phyloP scores from a whole-genome alignment of 768 basidiomycete genomes.

The Leccinum aurantiacum region DNA sequence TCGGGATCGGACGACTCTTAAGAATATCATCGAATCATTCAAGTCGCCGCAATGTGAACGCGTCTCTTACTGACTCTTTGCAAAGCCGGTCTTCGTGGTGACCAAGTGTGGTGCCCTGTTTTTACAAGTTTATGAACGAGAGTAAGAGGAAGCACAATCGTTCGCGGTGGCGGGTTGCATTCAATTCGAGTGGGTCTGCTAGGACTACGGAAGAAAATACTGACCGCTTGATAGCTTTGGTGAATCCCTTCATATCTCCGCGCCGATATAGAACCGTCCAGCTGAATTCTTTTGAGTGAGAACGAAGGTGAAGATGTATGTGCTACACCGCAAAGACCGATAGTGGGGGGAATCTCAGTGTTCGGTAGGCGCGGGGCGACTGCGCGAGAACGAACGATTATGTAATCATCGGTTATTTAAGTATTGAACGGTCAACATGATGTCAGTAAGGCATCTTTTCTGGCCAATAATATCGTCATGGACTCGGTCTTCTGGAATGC shows the following conservation, averaged over 20 bases:
- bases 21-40: constrained; percentile 5
- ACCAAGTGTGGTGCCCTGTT: constrained; percentile 87
- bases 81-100: constrained; percentile 83
- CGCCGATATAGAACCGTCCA: background rate
- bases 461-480: background rate
- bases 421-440: too few relatives aligned
- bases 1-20: constrained; percentile 82
- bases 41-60: background rate
- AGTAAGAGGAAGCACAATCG: constrained; percentile 5
- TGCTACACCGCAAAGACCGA: background rate
- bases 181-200: background rate
- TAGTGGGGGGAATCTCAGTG: background rate
- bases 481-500: background rate
- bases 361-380: background rate
- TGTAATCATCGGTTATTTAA: constrained; percentile 14
- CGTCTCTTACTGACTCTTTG: constrained; percentile 70
- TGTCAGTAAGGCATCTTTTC: too few relatives aligned
- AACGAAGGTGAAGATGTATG: constrained; percentile 1
- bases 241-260: constrained; percentile 75
- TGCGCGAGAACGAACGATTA: constrained; percentile 14
- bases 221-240: constrained; percentile 76
- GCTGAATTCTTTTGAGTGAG: background rate
- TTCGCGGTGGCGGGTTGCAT: constrained; percentile 3
- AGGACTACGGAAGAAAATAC: constrained; percentile 13
- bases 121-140: constrained; percentile 10